Evolutionary conservation across 1,139 yeast genomes (phyloP), one percentile per base, ranked within the genome.

Genomic region (Pneumocystis wakefieldiae): DNA sequence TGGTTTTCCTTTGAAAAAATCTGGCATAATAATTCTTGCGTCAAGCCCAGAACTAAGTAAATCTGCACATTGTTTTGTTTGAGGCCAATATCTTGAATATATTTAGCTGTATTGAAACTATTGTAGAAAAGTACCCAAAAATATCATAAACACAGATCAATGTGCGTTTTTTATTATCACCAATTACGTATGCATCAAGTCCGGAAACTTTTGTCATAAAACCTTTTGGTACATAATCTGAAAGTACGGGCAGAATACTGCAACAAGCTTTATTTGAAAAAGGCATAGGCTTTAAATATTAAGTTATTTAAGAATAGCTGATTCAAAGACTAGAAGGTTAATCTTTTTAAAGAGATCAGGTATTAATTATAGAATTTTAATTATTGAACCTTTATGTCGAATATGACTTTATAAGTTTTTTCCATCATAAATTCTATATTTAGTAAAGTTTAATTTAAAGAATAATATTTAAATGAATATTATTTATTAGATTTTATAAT

Each of bases 11-110:
- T 29, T 29, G 28, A 59, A 59, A 19, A 37, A 59, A 59, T 59
- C 61, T 1, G 61, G 61, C 61, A 59, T 59, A 17, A 59, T n/a
- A 53, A 59, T 59, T 38, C 61, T 57, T 5, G 60, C 38, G 32
- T 39, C 41, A 29, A 39, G 60, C 7, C 39, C 48, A 4, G 32
- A 15, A 24, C 55, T 48, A 48, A 48, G 55, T 48, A 48, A 48
- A 48, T 48, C 55, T 10, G 3, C n/a, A 4, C 55, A 48, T 48
- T 48, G 55, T 12, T 48, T 48, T 10, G 55, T 48, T 24, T 48
- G 55, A 12, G 55, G 55, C 55, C 55, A 48, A 24, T 24, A 48
- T 24, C 55, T 48, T 48, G 17, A 48, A 48, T 10, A 48, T 48
- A 15, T 48, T 48, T 12, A n/a, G 32, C 14, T 48, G 7, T 24